Evolutionary conservation across 257 asterid genomes (phyloP).

Genomic region (Osmanthus fragrans): DNA sequence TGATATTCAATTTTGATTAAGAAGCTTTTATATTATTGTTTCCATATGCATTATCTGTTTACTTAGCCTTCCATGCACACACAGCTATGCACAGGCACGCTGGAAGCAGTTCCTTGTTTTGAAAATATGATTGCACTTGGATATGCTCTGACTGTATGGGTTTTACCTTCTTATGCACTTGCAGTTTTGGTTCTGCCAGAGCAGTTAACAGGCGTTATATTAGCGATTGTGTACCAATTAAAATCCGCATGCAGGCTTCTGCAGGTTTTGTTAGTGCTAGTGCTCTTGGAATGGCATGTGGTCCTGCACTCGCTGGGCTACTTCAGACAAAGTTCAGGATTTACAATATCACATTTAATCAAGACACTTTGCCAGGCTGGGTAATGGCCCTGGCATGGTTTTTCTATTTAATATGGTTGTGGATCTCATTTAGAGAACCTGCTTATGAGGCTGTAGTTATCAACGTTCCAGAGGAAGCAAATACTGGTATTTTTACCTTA

Average conservation of each 20-base stretch:
- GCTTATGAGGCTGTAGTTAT: conserved; percentile 42
- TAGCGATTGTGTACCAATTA: conserved; percentile 95
- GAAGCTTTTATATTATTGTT: background rate
- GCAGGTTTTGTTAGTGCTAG: conserved; percentile 99
- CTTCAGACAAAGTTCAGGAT: conserved; percentile 76
- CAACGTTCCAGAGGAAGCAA: conserved; percentile 44
- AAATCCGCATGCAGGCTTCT: conserved; percentile 94
- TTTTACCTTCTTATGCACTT: conserved; percentile 23
- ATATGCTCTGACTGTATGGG: conserved; percentile 19
- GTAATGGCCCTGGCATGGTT: conserved; percentile 89
- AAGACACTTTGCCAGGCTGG: conserved; percentile 93
- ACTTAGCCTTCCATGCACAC: background rate
- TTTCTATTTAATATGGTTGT: conserved; percentile 75
- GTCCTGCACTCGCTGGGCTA: conserved; percentile 93
- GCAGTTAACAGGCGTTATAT: conserved; percentile 95
- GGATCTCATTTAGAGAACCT: conserved; percentile 90
- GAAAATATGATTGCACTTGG: conserved; percentile 20
- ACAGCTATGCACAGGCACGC: background rate
- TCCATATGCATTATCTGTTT: conserved; percentile 1
- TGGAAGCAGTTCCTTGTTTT: conserved; percentile 3
- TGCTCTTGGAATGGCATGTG: conserved; percentile 99
- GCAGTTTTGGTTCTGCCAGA: conserved; percentile 96
- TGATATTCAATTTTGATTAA: background rate
- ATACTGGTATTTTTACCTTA: conserved; percentile 47
- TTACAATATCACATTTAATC: conserved; percentile 70